Evolutionary conservation across 106 monocot species (phyloP), one percentile per base, ranked within the genome.

Genomic region (Phalaenopsis aphrodite): DNA sequence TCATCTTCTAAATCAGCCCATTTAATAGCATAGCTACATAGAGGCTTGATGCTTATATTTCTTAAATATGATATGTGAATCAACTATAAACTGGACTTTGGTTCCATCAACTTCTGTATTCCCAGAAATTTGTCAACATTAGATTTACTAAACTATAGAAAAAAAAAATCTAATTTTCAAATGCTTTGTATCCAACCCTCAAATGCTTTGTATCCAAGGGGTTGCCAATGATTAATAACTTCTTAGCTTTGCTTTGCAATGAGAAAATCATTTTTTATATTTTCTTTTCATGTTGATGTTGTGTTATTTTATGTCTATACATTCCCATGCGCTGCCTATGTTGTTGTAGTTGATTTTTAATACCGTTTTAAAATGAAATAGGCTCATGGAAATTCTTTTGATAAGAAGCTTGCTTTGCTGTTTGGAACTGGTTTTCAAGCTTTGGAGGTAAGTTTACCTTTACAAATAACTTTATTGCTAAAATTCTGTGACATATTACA

Each of bases 371-470:
- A n/a, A 79, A 17, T 79, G 41, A 77, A 64, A 77, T 79, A 95
- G 95, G 79, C 83, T 82, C 90, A 80, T 80, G 95, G 95, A 83
- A 92, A 95, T 87, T 95, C 95, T 65, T 95, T 92, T 79, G 77
- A 87, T 56, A 95, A 95, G 84, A 95, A 90, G 79, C 79, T 90
- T 1, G 57, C 85, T 16, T 61, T 84, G 84, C 88, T 95, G 61
- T 92, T 92, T 83, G 92, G 92, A 23, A 58, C 79, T 18, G 75
- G 75, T 78, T 14, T 79, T 36, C 90, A 86, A 77, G 48, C 64
- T 65, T 81, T 80, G 21, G 94, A 94, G 86, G 94, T 88, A 80
- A 84, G 46, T 77, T 5, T 41, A 12, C 47, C 56, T 23, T 79
- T 61, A 12, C 18, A 78, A 15, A 23, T 58, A 57, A 57, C 56